These are phyloP conservation scores for Ziziphus jujuba DNA, from an alignment of 306 rosid genomes.

Conservation along the genomic window DNA sequence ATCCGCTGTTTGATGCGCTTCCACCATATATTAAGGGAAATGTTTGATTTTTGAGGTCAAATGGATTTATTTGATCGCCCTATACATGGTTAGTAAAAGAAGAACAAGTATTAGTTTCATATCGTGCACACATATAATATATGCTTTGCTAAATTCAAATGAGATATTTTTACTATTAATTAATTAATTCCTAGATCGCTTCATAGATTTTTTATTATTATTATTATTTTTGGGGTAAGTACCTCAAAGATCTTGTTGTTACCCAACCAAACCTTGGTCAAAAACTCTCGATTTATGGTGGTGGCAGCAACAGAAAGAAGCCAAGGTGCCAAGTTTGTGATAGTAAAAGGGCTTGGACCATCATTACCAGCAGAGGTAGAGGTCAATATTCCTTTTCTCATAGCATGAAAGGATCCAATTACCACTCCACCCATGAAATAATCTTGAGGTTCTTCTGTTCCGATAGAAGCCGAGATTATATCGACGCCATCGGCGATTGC, in stretches of 20 bases:
- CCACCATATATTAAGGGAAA: conserved; percentile 35
- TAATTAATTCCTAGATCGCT: no score
- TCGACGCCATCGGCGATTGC: conserved; percentile 49
- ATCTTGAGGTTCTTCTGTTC: no score
- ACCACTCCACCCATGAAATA: no score
- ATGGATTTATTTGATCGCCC: conserved; percentile 36
- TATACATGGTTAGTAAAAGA: neutral
- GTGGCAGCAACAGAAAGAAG: conserved; percentile 45
- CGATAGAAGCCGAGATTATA: conserved; percentile 52
- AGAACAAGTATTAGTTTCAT: neutral
- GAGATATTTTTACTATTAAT: neutral
- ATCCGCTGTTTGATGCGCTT: conserved; percentile 26
- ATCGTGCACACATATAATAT: neutral
- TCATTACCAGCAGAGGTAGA: conserved; percentile 32
- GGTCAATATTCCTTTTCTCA: conserved; percentile 47
- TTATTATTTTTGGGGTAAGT: neutral
- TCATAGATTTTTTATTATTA: no score
- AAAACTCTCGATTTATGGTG: conserved; percentile 43
- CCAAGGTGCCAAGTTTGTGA: conserved; percentile 44
- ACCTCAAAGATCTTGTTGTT: conserved; percentile 39
- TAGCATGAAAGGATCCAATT: no score
- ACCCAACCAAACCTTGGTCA: conserved; percentile 39
- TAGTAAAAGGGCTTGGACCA: conserved; percentile 26
- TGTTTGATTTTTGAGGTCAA: conserved; percentile 18
- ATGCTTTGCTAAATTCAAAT: no score